These are phyloP conservation scores for Citrullus mucosospermus DNA, from an alignment of 306 rosid species.

Conservation along the genomic window DNA sequence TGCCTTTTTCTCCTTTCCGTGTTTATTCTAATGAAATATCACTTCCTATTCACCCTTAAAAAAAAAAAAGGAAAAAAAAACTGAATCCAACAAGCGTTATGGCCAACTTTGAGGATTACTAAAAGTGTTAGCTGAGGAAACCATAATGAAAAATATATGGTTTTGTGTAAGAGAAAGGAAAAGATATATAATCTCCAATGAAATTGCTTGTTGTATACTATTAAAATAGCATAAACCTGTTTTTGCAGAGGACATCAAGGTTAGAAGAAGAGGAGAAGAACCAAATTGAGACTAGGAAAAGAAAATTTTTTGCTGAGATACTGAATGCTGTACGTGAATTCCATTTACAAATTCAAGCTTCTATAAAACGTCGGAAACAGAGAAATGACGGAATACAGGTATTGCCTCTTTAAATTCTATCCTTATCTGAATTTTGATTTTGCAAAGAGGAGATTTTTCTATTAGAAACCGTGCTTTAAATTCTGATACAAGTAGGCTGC, in stretches of 20 bases:
- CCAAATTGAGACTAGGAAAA: conserved; percentile 72
- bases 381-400: conserved; percentile 86
- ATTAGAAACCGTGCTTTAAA: neutral
- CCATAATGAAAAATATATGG: neutral
- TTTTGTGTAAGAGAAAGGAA: neutral
- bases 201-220: neutral
- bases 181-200: neutral
- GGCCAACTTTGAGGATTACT: neutral
- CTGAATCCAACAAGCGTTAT: neutral
- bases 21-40: neutral
- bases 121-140: neutral
- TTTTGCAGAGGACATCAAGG: conserved; percentile 81
- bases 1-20: neutral
- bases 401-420: conserved; percentile 7
- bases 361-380: conserved; percentile 85
- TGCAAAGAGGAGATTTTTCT: neutral
- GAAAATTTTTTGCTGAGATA: conserved; percentile 80
- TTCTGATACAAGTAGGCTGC: neutral
- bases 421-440: conserved; percentile 3
- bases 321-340: conserved; percentile 91
- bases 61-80: too few relatives aligned
- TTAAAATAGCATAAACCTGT: conserved; percentile 18
- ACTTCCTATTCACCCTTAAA: neutral
- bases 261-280: conserved; percentile 83
- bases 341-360: conserved; percentile 87